Conservation (phyloP, 495 filamentous ascomycete species). For the Entonaema liquescens region DNA sequence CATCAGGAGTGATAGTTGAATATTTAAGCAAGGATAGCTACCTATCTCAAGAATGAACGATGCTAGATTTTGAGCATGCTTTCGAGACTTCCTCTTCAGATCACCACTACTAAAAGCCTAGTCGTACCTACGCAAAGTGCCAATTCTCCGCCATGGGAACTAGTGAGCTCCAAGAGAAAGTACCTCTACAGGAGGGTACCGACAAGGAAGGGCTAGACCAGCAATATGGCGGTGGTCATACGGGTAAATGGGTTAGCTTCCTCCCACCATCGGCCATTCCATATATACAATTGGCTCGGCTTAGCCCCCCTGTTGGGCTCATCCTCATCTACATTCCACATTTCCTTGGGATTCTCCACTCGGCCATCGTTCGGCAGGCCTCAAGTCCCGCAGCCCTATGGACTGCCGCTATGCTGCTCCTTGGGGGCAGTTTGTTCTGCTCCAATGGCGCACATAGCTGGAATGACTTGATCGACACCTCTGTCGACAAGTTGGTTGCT, state of each 20-base stretch:
- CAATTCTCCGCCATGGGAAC: not conserved
- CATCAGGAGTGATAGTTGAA: not conserved
- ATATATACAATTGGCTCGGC: constrained; percentile 47
- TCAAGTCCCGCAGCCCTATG: not conserved
- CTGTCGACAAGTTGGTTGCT: constrained; percentile 43
- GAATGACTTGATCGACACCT: constrained; percentile 52
- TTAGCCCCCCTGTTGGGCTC: constrained; percentile 45
- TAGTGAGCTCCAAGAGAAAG: not conserved
- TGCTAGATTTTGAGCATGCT: not conserved
- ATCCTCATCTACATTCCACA: constrained; percentile 49
- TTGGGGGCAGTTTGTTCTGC: constrained; percentile 50
- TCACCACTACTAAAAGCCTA: not conserved
- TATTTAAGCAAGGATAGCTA: constrained; percentile 1
- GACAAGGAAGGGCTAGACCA: not conserved
- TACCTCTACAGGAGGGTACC: not conserved
- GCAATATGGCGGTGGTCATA: constrained; percentile 34
- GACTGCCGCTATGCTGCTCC: constrained; percentile 27
- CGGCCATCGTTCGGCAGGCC: constrained; percentile 35
- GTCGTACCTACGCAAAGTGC: not conserved
- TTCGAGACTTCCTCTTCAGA: not conserved
- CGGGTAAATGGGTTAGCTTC: constrained; percentile 33
- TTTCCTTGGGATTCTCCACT: constrained; percentile 47
- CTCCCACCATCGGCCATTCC: constrained; percentile 41
- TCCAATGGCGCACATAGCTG: constrained; percentile 48
- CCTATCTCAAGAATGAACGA: not conserved